These are phyloP conservation scores for Prunus fruticosa DNA, from an alignment of 306 rosid species.

Conservation along the genomic window DNA sequence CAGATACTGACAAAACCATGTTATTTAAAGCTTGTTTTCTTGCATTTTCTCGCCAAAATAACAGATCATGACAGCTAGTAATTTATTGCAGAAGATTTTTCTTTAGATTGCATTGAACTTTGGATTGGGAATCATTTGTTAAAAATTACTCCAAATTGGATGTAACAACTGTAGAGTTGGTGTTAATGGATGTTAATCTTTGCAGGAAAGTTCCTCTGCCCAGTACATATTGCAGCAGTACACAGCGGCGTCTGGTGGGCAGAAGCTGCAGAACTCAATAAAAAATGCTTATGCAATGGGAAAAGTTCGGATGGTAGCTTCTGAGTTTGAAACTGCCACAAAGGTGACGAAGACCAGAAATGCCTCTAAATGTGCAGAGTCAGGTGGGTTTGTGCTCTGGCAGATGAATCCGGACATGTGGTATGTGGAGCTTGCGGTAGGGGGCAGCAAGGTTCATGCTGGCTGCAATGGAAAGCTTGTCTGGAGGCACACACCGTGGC, in stretches of 20 bases:
- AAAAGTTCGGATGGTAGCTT: constrained; percentile 89
- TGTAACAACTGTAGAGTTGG: background rate
- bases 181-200: background rate
- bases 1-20: background rate
- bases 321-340: constrained; percentile 91
- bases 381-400: constrained; percentile 99
- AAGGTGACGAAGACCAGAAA: constrained; percentile 73
- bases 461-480: constrained; percentile 96
- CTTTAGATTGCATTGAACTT: background rate
- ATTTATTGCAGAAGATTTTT: background rate
- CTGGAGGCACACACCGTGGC: constrained; percentile 99
- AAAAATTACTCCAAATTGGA: background rate
- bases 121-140: background rate
- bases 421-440: constrained; percentile 97
- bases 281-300: constrained; percentile 97
- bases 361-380: constrained; percentile 73
- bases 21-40: background rate
- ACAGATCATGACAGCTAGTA: constrained; percentile 19
- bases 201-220: constrained; percentile 96
- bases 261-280: constrained; percentile 76
- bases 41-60: background rate
- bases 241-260: constrained; percentile 94
- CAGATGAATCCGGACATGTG: constrained; percentile 99
- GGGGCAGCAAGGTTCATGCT: constrained; percentile 94
- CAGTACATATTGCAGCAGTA: constrained; percentile 98